Base-by-base conservation (phyloP, 208 protist species). In the Leishmania martiniquensis region DNA sequence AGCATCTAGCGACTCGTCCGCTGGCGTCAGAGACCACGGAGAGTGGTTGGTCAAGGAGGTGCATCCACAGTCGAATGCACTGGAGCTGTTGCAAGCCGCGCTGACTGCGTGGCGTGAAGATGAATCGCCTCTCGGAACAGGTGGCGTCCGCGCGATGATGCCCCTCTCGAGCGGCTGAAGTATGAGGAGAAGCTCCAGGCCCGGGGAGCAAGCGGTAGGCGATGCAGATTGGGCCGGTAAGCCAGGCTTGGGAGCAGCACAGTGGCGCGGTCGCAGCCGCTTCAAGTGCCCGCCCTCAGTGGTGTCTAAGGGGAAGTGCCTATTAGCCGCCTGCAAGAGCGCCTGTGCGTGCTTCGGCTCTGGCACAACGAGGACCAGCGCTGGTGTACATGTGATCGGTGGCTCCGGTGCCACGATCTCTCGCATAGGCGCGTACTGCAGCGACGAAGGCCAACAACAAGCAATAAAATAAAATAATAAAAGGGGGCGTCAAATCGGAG, bases 311-410 rank as follows among this genome's bases (percentile, higher is more conserved):
- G 93, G 93, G 54, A 90, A 89, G 29, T 77, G 68, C 34, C 85
- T 59, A 71, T 96, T 96, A 25, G 89, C 87, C 0, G 91, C 77
- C 15, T 86, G 85, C 49, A 96, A 81, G 49, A 93, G 72, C 1
- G 55, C 20, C 57, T 90, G 84, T 12, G 90, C 87, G 22, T 73
- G 82, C 49, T 78, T 80, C 13, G 89, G 88, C 55, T 93, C 76
- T 7, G 54, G 63, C 12, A 94, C 67, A 1, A 73, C 12, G 37
- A 91, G 57, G 12, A 81, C 88, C 12, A 91, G 72, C 42, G 87
- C 93, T 0, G 78, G 76, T 22, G 87, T 77, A 51, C 87, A 87
- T n/a, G 80, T 57, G 4, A 91, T 90, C 0, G 85, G 78, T 22
- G 75, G 39, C 82, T 96, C 90, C 15, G 72, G 17, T 13, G 78